These are phyloP conservation scores for Malus hybrid DNA, from an alignment of 331 rosid species.

Conservation along the genomic window DNA sequence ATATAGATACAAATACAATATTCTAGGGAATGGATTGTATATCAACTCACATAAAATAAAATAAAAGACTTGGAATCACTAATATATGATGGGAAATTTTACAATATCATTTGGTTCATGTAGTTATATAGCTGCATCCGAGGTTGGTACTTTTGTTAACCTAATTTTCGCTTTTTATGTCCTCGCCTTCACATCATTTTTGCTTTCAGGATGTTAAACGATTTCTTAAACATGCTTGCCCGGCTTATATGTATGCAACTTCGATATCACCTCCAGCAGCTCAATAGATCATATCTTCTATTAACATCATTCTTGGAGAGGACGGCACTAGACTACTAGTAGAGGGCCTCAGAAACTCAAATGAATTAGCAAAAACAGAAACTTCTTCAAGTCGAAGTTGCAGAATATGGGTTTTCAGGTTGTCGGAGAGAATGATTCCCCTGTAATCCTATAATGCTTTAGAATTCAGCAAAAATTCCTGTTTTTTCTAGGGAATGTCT, in stretches of 20 bases:
- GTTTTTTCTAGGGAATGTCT: conserved; percentile 83
- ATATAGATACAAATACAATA: too few relatives aligned
- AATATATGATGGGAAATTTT: too few relatives aligned
- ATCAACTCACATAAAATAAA: too few relatives aligned
- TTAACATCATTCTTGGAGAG: conserved; percentile 71
- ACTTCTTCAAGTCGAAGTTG: conserved; percentile 72
- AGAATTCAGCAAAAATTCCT: conserved; percentile 82
- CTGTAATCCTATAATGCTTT: conserved; percentile 86
- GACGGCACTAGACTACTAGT: conserved; percentile 72
- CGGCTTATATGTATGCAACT: conserved; percentile 76
- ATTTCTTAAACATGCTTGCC: conserved; percentile 59
- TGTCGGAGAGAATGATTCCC: conserved; percentile 82
- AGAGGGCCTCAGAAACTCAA: conserved; percentile 81
- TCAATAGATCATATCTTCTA: conserved; percentile 65
- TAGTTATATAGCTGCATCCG: conserved; percentile 77
- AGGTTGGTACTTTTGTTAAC: conserved; percentile 30
- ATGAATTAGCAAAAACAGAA: conserved; percentile 65
- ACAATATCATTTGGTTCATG: conserved; percentile 86
- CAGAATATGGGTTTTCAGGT: conserved; percentile 86
- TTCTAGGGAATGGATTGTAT: too few relatives aligned
- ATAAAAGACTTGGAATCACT: too few relatives aligned
- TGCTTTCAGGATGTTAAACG: conserved; percentile 56
- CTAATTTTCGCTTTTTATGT: not conserved
- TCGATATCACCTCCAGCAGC: conserved; percentile 86
- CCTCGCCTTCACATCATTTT: not conserved